Conservation (phyloP, 2,329 filamentous ascomycete species). For the Hypoxylon sp. region DNA sequence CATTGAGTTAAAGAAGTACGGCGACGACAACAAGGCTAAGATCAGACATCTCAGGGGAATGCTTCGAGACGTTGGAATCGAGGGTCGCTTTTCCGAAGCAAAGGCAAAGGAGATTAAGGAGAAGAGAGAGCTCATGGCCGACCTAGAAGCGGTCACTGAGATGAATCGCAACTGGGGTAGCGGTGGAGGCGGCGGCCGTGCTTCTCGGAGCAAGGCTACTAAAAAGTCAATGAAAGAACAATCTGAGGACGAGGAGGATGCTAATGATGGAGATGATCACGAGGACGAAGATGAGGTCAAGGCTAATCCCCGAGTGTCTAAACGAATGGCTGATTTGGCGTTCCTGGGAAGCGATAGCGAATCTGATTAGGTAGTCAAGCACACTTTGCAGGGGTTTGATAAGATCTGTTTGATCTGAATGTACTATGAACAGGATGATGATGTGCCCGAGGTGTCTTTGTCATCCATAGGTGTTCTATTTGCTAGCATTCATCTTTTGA, state of each 20-base stretch:
- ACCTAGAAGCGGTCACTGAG: conserved; percentile 87
- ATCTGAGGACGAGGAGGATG: conserved; percentile 54
- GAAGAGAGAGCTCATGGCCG: conserved; percentile 83
- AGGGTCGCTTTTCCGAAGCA: conserved; percentile 86
- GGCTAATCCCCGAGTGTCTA: conserved; percentile 59
- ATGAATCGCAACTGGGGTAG: conserved; percentile 85
- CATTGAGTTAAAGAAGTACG: conserved; percentile 83
- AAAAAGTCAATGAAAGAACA: conserved; percentile 58
- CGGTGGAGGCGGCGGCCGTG: conserved; percentile 56
- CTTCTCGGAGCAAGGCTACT: conserved; percentile 60
- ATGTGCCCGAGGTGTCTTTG: conserved; percentile 11
- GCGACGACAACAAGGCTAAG: conserved; percentile 81
- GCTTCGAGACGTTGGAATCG: conserved; percentile 88
- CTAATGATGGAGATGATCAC: conserved; percentile 57
- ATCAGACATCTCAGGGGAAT: conserved; percentile 84
- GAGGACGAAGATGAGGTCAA: conserved; percentile 49
- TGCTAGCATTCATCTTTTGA: conserved; percentile 80
- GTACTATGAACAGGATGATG: neutral
- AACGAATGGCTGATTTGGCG: conserved; percentile 68
- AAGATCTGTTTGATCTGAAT: neutral
- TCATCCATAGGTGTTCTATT: conserved; percentile 41
- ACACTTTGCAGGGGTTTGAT: conserved; percentile 13
- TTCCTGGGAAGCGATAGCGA: conserved; percentile 81
- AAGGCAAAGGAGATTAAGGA: conserved; percentile 92
- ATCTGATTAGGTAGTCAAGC: conserved; percentile 62